Evolutionary conservation across 176 grass and related monocot species (phyloP).

Genomic region (Avena insularis): DNA sequence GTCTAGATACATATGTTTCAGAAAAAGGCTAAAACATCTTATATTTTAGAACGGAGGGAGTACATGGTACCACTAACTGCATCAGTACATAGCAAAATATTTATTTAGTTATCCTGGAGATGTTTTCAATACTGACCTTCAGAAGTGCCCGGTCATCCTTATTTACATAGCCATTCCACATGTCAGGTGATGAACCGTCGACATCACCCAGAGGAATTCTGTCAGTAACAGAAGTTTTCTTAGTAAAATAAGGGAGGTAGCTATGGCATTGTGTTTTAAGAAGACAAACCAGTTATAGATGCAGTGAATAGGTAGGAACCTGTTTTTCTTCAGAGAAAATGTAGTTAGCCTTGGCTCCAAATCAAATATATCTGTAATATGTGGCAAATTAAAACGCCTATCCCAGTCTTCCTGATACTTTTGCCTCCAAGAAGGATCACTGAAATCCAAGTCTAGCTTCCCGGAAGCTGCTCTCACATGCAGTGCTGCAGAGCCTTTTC

Average conservation of each 20-base stretch:
- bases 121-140: slow-evolving; percentile 64
- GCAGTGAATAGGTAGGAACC: slow-evolving; percentile 40
- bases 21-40: no score
- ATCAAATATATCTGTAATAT: slow-evolving; percentile 90
- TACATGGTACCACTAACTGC: neutral
- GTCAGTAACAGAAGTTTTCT: slow-evolving; percentile 20
- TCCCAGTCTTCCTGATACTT: slow-evolving; percentile 81
- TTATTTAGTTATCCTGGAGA: neutral
- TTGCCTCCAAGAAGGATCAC: slow-evolving; percentile 75
- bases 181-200: slow-evolving; percentile 53
- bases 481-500: slow-evolving; percentile 16
- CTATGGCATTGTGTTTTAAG: slow-evolving; percentile 28
- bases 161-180: slow-evolving; percentile 86
- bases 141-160: slow-evolving; percentile 90
- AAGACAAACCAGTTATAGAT: slow-evolving; percentile 28
- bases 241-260: slow-evolving; percentile 13
- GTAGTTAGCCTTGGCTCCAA: slow-evolving; percentile 74
- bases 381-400: slow-evolving; percentile 74
- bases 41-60: no score
- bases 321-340: slow-evolving; percentile 87
- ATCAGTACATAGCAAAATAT: neutral
- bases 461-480: slow-evolving; percentile 40
- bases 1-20: no score
- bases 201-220: slow-evolving; percentile 60
- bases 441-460: slow-evolving; percentile 69